Evolutionary conservation across 78 protist genomes (phyloP).

Genomic region (Speleostelium caveatum): DNA sequence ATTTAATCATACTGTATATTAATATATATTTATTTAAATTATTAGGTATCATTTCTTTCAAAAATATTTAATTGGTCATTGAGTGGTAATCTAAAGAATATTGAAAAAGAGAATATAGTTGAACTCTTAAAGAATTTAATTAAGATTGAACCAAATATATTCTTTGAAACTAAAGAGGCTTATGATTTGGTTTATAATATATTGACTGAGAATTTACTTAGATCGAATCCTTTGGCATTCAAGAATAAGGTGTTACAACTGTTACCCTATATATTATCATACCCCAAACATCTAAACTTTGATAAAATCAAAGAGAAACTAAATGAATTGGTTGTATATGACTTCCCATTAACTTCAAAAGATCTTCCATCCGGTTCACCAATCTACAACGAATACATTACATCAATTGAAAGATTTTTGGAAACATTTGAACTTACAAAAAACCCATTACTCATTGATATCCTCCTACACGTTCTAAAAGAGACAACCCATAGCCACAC

Average conservation of each 20-base stretch:
- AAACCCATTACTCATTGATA: slow-evolving; percentile 54
- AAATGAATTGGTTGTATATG: slow-evolving; percentile 68
- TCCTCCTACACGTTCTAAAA: slow-evolving; percentile 36
- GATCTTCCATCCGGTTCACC: slow-evolving; percentile 72
- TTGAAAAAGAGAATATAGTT: slow-evolving; percentile 60
- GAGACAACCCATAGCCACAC: slow-evolving; percentile 53
- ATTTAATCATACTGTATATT: not conserved
- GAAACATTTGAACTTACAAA: slow-evolving; percentile 51
- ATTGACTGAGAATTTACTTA: slow-evolving; percentile 9
- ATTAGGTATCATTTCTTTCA: not conserved
- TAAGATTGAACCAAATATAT: slow-evolving; percentile 15
- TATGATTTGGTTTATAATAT: slow-evolving; percentile 41
- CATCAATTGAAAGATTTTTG: slow-evolving; percentile 73
- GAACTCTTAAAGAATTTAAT: slow-evolving; percentile 65
- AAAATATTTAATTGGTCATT: slow-evolving; percentile 26
- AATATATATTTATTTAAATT: not conserved
- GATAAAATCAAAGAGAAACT: slow-evolving; percentile 31
- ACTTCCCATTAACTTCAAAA: slow-evolving; percentile 78
- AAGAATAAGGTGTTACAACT: slow-evolving; percentile 43
- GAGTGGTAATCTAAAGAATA: not conserved
- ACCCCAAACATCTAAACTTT: not conserved
- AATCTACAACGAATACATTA: slow-evolving; percentile 71
- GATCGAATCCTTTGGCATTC: slow-evolving; percentile 53
- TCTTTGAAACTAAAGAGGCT: slow-evolving; percentile 49
- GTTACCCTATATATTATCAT: slow-evolving; percentile 36